Evolutionary conservation across 768 basidiomycete species (phyloP).

Genomic region (Auriscalpium orientale): DNA sequence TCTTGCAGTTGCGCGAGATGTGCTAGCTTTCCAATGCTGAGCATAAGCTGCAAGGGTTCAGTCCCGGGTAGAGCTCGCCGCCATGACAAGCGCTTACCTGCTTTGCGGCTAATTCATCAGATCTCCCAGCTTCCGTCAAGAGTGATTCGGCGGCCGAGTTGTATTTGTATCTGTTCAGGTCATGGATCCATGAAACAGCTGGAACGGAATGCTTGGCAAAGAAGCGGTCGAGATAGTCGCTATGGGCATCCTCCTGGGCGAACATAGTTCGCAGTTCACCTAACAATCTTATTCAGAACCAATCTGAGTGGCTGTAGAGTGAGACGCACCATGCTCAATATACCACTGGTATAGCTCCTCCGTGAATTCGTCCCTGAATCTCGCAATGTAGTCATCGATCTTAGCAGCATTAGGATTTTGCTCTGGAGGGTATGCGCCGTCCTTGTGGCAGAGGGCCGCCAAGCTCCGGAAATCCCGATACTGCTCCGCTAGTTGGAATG

Average conservation of each 20-base stretch:
- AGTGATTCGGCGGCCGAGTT: constrained; percentile 59
- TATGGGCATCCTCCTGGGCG: constrained; percentile 59
- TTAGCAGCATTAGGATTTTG: constrained; percentile 55
- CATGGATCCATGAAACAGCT: constrained; percentile 80
- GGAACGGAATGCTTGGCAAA: constrained; percentile 54
- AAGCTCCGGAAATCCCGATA: constrained; percentile 82
- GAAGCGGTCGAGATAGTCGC: constrained; percentile 61
- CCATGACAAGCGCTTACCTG: constrained; percentile 45
- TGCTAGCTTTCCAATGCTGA: constrained; percentile 85
- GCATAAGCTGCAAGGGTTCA: constrained; percentile 55
- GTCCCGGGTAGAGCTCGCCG: no score
- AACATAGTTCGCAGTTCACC: constrained; percentile 81
- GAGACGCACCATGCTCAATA: constrained; percentile 69
- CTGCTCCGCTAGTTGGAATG: constrained; percentile 78
- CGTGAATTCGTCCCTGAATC: constrained; percentile 78
- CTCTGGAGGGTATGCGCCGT: constrained; percentile 52
- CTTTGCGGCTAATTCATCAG: constrained; percentile 56
- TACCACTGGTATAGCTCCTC: constrained; percentile 91
- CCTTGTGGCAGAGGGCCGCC: constrained; percentile 75
- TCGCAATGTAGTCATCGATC: constrained; percentile 66
- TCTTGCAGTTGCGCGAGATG: constrained; percentile 61
- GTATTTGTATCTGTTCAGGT: constrained; percentile 64
- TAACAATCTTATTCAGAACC: constrained; percentile 19
- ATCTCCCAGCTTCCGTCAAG: constrained; percentile 49
- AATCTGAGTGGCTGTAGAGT: not conserved